Evolutionary conservation across 1,139 yeast species (phyloP), one percentile per base, ranked within the genome.

Genomic region (Kodamaea ohmeri): DNA sequence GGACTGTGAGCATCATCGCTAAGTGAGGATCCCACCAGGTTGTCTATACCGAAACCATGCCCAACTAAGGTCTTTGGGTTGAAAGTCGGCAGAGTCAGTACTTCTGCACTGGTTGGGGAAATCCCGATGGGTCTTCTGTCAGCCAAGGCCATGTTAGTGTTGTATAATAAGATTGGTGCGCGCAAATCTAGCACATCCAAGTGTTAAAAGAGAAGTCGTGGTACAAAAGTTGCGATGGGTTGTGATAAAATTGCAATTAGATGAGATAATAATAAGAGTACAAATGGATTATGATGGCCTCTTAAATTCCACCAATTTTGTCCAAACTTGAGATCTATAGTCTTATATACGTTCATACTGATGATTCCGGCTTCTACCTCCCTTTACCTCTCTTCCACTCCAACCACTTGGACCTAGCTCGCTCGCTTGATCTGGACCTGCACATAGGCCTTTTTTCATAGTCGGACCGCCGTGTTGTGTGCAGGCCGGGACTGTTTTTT

Each of bases 121-220:
- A 70, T 58, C 35, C 71, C 74, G 45, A 72, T 65, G 34, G 79
- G 78, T 68, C 78, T 71, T 72, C 78, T 73, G 52, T 73, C 77
- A 49, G 80, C 77, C 61, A 74, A 65, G 42, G 80, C 80, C 80
- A 74, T 74, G 36, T 38, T 35, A 13, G 25, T 17, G 22, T 22
- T 29, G 4, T 34, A 25, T 11, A 25, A 25, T 25, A n/a, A 25
- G 35, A n/a, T 30, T 25, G n/a, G 32, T 14, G 30, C 12, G 21
- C 17, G 21, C 14, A 17, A 18, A n/a, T 56, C 39, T 35, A 30
- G 34, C 32, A 29, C 38, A 35, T 35, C 24, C 32, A 35, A 29
- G 14, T 17, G 21, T 30, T 11, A 4, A 21, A 28, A 14, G 15
- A 18, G 27, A 15, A 18, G 33, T 35, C 5, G 25, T 34, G 33